Evolutionary conservation across 495 filamentous ascomycete species (phyloP).

Genomic region (Talaromyces trachyspermus): DNA sequence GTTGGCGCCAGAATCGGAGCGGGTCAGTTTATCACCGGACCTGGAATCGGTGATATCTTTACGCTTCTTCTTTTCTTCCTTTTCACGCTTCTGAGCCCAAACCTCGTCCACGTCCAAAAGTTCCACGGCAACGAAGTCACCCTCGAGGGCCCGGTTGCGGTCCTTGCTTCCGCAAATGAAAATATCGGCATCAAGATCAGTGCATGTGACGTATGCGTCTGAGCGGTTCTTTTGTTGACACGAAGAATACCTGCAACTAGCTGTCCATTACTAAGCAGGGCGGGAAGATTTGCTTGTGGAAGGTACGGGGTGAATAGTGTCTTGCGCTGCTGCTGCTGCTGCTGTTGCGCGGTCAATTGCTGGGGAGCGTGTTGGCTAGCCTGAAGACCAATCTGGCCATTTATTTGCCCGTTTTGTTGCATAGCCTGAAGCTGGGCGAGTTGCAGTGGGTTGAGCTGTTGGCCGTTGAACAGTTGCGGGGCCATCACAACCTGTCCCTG

Average conservation of each 20-base stretch:
- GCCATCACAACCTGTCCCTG: slow-evolving; percentile 69
- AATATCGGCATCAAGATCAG: slow-evolving; percentile 94
- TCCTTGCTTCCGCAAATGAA: slow-evolving; percentile 99
- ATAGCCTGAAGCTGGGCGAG: slow-evolving; percentile 86
- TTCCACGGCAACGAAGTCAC: slow-evolving; percentile 91
- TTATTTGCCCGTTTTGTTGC: slow-evolving; percentile 73
- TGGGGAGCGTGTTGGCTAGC: slow-evolving; percentile 71
- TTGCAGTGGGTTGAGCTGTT: slow-evolving; percentile 85
- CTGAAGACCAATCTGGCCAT: slow-evolving; percentile 60
- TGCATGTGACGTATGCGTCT: slow-evolving; percentile 92
- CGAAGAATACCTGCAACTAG: slow-evolving; percentile 93
- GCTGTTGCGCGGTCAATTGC: slow-evolving; percentile 57
- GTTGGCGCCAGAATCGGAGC: slow-evolving; percentile 56
- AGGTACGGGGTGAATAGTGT: slow-evolving; percentile 97
- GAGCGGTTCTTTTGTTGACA: slow-evolving; percentile 99
- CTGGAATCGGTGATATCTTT: slow-evolving; percentile 96
- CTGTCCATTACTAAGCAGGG: slow-evolving; percentile 83
- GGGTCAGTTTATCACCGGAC: slow-evolving; percentile 54
- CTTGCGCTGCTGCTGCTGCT: slow-evolving; percentile 90
- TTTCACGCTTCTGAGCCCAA: slow-evolving; percentile 96
- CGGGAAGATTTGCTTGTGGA: slow-evolving; percentile 89
- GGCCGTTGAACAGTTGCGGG: slow-evolving; percentile 69
- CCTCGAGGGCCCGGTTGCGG: slow-evolving; percentile 90
- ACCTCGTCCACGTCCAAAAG: slow-evolving; percentile 97
- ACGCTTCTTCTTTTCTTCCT: slow-evolving; percentile 99